A percentile compares a stretch with the other conserved stretches of the same genome.
Evolutionary conservation across 441 rosid species (phyloP).

Genomic region (Bocquillonia castaneifolia): DNA sequence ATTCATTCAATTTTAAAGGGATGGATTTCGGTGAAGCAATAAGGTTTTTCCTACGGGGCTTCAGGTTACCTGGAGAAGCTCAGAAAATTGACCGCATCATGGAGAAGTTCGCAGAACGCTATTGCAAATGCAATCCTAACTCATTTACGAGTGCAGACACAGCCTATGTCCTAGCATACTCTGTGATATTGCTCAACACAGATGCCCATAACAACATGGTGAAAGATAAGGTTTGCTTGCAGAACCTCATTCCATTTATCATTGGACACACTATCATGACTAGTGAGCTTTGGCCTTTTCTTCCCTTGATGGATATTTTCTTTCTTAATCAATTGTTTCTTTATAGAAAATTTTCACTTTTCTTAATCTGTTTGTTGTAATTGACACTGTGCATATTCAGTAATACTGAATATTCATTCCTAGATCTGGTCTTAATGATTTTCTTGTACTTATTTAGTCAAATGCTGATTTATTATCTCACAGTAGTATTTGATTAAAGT

Average conservation of each 20-base stretch:
- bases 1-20: constrained; percentile 83
- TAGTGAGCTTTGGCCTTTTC: constrained; percentile 1
- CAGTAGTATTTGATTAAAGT: neutral
- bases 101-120: constrained; percentile 99
- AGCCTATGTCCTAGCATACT: constrained; percentile 97
- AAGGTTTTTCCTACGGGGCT: constrained; percentile 91
- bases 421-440: neutral
- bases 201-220: constrained; percentile 98
- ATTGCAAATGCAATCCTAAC: constrained; percentile 88
- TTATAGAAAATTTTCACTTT: neutral
- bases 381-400: neutral
- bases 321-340: constrained; percentile 8
- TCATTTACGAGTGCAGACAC: constrained; percentile 96
- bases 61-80: constrained; percentile 97
- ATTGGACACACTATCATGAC: neutral
- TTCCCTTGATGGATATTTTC: neutral
- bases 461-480: constrained; percentile 1
- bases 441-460: neutral
- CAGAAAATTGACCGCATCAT: constrained; percentile 98
- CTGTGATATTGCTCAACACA: constrained; percentile 97
- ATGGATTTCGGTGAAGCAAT: constrained; percentile 92
- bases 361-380: neutral
- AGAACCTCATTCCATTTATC: constrained; percentile 10
- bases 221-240: constrained; percentile 82
- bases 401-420: neutral